phyloP scores from a whole-genome alignment of 2,329 filamentous ascomycete genomes.

The Trichoderma sp. region DNA sequence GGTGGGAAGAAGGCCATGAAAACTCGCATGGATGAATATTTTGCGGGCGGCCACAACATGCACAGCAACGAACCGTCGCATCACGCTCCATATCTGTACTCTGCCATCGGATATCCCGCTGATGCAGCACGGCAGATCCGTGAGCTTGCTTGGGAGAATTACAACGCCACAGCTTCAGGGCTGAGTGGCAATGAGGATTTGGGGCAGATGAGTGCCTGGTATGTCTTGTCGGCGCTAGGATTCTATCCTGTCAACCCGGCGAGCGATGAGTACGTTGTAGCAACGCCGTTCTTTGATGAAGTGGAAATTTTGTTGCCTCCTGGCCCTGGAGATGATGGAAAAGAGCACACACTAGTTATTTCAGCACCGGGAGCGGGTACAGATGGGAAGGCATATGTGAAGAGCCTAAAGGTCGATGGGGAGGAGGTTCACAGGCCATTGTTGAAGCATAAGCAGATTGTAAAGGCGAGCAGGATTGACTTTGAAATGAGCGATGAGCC shows the following conservation, averaged over 20 bases:
- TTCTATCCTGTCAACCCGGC: constrained; percentile 48
- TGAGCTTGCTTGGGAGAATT: constrained; percentile 30
- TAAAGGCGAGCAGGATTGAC: constrained; percentile 37
- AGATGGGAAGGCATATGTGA: constrained; percentile 38
- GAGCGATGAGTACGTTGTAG: constrained; percentile 44
- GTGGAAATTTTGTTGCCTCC: constrained; percentile 38
- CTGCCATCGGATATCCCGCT: constrained; percentile 39
- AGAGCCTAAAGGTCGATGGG: constrained; percentile 41
- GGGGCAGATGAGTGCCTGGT: constrained; percentile 51
- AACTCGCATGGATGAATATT: constrained; percentile 43
- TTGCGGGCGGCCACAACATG: constrained; percentile 44
- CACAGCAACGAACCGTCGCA: constrained; percentile 49
- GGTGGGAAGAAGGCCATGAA: constrained; percentile 37
- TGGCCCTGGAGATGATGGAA: constrained; percentile 22
- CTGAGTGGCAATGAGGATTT: constrained; percentile 48
- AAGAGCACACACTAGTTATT: constrained; percentile 35
- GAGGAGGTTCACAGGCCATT: constrained; percentile 32
- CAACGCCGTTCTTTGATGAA: constrained; percentile 45
- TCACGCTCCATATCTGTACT: constrained; percentile 47
- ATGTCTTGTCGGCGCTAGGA: constrained; percentile 45
- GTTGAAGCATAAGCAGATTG: constrained; percentile 40
- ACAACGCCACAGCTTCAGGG: constrained; percentile 45
- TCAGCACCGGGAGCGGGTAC: constrained; percentile 39
- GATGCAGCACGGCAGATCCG: constrained; percentile 38
- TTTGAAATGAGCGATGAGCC: constrained; percentile 45